A percentile compares a stretch with the other conserved stretches of the same genome.
phyloP scores from a whole-genome alignment of 1,284 basidiomycete genomes.

The Sporisorium exsertum region DNA sequence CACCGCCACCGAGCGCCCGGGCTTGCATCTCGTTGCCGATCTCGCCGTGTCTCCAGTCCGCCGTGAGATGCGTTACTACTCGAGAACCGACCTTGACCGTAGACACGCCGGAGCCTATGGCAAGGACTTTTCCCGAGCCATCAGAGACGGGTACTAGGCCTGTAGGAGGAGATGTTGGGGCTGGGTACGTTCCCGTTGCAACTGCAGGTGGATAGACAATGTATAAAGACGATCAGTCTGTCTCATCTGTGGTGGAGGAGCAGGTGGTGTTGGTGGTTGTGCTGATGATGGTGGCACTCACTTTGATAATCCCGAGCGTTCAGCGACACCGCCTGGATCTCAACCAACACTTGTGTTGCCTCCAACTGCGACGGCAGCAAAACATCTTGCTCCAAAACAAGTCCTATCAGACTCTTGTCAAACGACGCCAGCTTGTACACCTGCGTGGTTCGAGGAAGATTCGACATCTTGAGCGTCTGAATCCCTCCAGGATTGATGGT shows the following conservation, averaged over 20 bases:
- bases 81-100: constrained; percentile 29
- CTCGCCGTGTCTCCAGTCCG: constrained; percentile 37
- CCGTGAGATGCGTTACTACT: constrained; percentile 38
- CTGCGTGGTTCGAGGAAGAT: constrained; percentile 19
- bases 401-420: constrained; percentile 27
- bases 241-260: too few species aligned
- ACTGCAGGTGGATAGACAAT: constrained; percentile 5
- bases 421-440: constrained; percentile 34
- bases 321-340: constrained; percentile 40
- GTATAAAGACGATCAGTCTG: too few species aligned
- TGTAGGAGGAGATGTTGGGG: constrained; percentile 15
- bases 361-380: constrained; percentile 20
- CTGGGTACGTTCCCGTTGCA: constrained; percentile 39
- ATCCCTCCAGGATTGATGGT: not conserved
- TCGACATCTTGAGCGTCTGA: constrained; percentile 10
- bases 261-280: too few species aligned
- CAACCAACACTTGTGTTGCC: constrained; percentile 26
- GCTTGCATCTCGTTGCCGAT: constrained; percentile 46
- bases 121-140: constrained; percentile 33
- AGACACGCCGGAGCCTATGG: constrained; percentile 14
- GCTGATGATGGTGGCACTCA: not conserved
- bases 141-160: constrained; percentile 44
- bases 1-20: constrained; percentile 31
- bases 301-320: constrained; percentile 50
- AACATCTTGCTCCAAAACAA: constrained; percentile 19